A percentile compares a stretch with the other conserved stretches of the same genome.
Evolutionary conservation across 257 asterid species (phyloP).

Genomic region (Solanum pennellii): DNA sequence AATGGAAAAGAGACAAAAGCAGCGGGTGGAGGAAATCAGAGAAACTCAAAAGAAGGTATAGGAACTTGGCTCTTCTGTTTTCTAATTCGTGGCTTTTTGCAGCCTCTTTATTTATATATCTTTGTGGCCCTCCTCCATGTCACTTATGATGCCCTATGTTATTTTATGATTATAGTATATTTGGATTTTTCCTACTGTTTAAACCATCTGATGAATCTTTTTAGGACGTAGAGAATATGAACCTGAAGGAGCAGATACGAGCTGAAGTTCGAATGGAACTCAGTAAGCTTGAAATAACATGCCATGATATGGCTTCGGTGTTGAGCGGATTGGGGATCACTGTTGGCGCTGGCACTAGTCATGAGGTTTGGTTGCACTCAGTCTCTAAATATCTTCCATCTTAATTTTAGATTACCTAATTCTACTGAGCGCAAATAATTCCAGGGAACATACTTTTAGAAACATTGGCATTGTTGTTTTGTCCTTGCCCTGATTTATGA

Average conservation of each 20-base stretch:
- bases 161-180: neutral
- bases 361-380: conserved; percentile 41
- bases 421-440: neutral
- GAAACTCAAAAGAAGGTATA: conserved; percentile 68
- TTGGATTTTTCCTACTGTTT: neutral
- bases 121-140: neutral
- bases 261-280: conserved; percentile 55
- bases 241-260: conserved; percentile 69
- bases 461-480: neutral
- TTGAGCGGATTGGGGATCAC: conserved; percentile 50
- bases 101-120: neutral
- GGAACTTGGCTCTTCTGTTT: neutral
- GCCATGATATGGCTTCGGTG: conserved; percentile 61
- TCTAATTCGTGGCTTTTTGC: neutral
- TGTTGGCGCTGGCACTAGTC: conserved; percentile 35
- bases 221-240: conserved; percentile 85
- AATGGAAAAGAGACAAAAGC: conserved; percentile 88
- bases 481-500: neutral
- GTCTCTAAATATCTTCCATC: neutral
- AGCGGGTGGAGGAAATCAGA: conserved; percentile 82
- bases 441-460: neutral
- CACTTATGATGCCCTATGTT: neutral
- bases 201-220: neutral
- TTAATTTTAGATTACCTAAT: neutral
- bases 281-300: conserved; percentile 37